Conservation (phyloP, 139 green algal genomes). For the Micractinium sp. region DNA sequence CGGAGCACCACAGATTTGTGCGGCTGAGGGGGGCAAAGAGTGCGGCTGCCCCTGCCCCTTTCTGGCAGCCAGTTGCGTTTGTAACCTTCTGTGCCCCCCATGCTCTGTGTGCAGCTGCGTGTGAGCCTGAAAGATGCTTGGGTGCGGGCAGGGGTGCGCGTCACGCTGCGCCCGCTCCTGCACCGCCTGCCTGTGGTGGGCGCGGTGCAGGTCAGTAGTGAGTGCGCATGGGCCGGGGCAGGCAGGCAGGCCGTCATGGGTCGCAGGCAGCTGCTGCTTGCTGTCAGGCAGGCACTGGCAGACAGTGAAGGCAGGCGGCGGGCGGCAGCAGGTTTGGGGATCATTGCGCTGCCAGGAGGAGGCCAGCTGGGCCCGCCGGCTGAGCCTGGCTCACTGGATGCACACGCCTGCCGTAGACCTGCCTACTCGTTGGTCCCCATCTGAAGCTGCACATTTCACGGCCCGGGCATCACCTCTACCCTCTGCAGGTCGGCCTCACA, state of each 20-base stretch:
- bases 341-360: not conserved
- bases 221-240: not conserved
- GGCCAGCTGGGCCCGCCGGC: not conserved
- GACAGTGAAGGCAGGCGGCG: not conserved
- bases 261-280: not conserved
- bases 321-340: not conserved
- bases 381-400: not conserved
- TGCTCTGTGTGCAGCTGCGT: not conserved
- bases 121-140: not conserved
- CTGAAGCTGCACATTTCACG: not conserved
- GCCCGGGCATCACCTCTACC: not conserved
- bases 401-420: too few relatives aligned
- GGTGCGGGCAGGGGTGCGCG: slow-evolving; percentile 3
- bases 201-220: not conserved
- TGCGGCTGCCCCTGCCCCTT: too few relatives aligned
- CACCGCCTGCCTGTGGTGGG: slow-evolving; percentile 11
- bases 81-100: too few relatives aligned
- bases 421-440: not conserved
- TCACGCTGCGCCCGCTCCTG: slow-evolving; percentile 17
- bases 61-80: too few relatives aligned
- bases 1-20: too few relatives aligned
- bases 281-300: not conserved
- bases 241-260: not conserved
- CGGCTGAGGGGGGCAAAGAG: too few relatives aligned
- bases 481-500: slow-evolving; percentile 7